Evolutionary conservation across 1,139 yeast species (phyloP).

Genomic region (Pichia sp.): DNA sequence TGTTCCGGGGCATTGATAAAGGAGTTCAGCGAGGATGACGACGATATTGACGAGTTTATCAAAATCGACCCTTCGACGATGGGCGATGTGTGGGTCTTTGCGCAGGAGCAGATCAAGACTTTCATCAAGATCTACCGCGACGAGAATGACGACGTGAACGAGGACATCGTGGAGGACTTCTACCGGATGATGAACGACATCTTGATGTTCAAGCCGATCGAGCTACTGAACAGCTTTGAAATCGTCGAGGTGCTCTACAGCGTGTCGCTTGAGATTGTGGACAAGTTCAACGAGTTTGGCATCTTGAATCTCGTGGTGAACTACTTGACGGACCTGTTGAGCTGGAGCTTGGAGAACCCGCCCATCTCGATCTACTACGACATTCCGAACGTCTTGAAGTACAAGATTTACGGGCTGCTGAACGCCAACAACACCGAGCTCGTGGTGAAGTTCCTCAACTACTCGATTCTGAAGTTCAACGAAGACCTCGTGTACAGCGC

Average conservation of each 20-base stretch:
- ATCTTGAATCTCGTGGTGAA: constrained; percentile 70
- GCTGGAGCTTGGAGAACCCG: constrained; percentile 80
- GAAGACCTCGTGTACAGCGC: constrained; percentile 70
- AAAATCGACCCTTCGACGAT: constrained; percentile 33
- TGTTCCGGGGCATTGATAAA: constrained; percentile 80
- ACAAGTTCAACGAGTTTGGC: constrained; percentile 59
- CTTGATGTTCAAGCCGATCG: constrained; percentile 70
- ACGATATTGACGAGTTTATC: constrained; percentile 12
- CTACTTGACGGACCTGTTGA: constrained; percentile 69
- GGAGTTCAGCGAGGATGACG: constrained; percentile 45
- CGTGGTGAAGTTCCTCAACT: constrained; percentile 52
- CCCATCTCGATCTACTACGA: constrained; percentile 67
- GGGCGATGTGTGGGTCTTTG: constrained; percentile 46
- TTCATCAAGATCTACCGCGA: constrained; percentile 37
- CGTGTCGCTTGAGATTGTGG: constrained; percentile 54
- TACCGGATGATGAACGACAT: constrained; percentile 80
- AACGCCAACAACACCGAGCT: constrained; percentile 52
- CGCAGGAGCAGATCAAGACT: constrained; percentile 41
- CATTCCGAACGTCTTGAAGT: constrained; percentile 51
- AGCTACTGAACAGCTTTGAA: constrained; percentile 50
- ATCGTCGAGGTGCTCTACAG: constrained; percentile 56
- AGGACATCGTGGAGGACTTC: constrained; percentile 80
- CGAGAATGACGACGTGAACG: constrained; percentile 10
- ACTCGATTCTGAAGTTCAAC: constrained; percentile 70
- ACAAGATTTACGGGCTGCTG: constrained; percentile 42